Evolutionary conservation across 768 basidiomycete genomes (phyloP).

Genomic region (Kwoniella europaea): DNA sequence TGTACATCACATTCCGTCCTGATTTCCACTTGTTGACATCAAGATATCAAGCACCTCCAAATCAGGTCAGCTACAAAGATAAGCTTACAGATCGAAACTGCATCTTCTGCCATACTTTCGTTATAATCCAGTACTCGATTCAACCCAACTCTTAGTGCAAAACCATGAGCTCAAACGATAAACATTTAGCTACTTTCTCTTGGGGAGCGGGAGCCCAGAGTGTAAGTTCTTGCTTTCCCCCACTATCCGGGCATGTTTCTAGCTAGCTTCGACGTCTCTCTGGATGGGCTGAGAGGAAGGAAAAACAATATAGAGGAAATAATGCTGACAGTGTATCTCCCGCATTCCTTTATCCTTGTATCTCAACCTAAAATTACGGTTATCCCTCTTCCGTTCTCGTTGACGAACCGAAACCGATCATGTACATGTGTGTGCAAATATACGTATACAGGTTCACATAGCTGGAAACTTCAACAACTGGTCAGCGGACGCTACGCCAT

Average conservation of each 20-base stretch:
- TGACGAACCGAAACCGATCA: background rate
- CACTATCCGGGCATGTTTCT: no score
- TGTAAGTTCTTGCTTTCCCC: conserved; percentile 26
- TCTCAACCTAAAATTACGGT: background rate
- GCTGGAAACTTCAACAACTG: conserved; percentile 57
- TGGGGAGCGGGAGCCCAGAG: conserved; percentile 51
- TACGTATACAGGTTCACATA: conserved; percentile 45
- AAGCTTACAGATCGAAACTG: background rate
- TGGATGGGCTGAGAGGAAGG: no score
- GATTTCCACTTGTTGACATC: conserved; percentile 14
- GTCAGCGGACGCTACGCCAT: conserved; percentile 48
- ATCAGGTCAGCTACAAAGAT: no score
- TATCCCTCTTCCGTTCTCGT: background rate
- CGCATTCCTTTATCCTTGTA: background rate
- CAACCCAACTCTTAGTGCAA: background rate
- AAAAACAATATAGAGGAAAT: background rate
- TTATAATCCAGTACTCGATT: no score
- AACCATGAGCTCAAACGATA: conserved; percentile 7
- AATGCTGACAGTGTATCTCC: background rate
- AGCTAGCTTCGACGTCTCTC: no score
- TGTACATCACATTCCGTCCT: background rate
- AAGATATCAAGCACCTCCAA: background rate
- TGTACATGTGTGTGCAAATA: background rate
- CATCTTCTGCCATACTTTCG: no score
- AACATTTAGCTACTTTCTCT: conserved; percentile 43